These are phyloP conservation scores for Kodamaea lidongshanica DNA, from an alignment of 805 yeast species.

Conservation along the genomic window DNA sequence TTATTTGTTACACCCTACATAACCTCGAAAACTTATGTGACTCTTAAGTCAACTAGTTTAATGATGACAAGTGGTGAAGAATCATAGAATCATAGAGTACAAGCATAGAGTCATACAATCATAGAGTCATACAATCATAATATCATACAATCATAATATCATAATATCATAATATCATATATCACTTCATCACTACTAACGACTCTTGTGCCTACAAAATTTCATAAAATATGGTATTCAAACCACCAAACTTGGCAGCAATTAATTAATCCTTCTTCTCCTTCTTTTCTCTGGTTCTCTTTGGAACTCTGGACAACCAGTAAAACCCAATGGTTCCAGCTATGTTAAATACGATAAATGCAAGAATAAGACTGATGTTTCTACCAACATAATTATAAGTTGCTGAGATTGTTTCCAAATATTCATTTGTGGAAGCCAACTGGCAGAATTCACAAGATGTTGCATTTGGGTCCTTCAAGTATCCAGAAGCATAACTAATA, in stretches of 20 bases:
- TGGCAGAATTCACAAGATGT: constrained; percentile 64
- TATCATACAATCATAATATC: no score
- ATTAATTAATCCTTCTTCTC: constrained; percentile 5
- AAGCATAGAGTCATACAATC: no score
- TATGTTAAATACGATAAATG: constrained; percentile 23
- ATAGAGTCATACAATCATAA: no score
- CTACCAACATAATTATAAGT: constrained; percentile 26
- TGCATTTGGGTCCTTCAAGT: constrained; percentile 35
- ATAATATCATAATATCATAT: neutral
- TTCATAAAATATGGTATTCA: no score
- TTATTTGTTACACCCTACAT: no score
- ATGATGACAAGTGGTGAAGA: no score
- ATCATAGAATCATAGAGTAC: no score
- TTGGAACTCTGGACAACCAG: constrained; percentile 38
- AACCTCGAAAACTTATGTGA: no score
- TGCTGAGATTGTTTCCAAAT: constrained; percentile 42
- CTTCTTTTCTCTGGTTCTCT: constrained; percentile 20
- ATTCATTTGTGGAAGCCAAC: constrained; percentile 51
- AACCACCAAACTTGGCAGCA: no score
- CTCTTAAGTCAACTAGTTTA: no score
- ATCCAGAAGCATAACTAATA: constrained; percentile 20
- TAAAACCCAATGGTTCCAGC: constrained; percentile 27
- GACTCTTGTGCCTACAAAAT: no score
- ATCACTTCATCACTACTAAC: neutral
- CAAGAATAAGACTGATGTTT: constrained; percentile 23